Base-by-base conservation (phyloP, 345 rosid genomes). In the Bruguiera sexangula region DNA sequence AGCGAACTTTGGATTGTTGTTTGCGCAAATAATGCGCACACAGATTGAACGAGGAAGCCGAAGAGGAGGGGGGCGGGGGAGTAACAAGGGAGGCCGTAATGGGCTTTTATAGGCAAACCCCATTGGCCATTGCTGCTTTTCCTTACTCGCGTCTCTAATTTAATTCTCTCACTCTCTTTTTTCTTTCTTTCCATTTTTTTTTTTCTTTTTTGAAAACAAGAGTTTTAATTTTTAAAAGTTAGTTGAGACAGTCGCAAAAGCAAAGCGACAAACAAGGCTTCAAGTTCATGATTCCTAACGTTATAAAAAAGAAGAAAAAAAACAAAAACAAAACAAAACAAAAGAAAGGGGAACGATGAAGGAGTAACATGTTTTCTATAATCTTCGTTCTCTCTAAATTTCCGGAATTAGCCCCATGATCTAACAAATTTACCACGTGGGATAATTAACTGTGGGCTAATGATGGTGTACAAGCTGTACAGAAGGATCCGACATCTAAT, bases 101-200 rank as follows among this genome's bases (percentile, higher is more conserved):
- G 83, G 80, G 76, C 56, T 76, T 85, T 66, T 60, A 85, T 85
- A 85, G 85, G 76, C 69, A 26, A 76, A 36, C 30, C 37, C 31
- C 27, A 58, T 31, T 13, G 60, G 43, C 60, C 6, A 9, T 3
- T 26, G 48, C 9, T 5, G 46, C 53, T 18, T 56, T 56, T 21
- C 22, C 60, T 4, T 56, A 8, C 29, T 56, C 24, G 30, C 1
- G 18, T 21, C 6, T 56, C 29, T 56, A 27, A 21, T 56, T 56
- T 9, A 21, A 56, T 24, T 21, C 13, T 21, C 26, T 3, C 37
- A 34, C 37, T 1, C 31, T 3, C 32, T 30, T 30, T 52, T 52
- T 52, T n/a, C 7, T 53, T 53, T 30, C 13, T 52, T 52, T n/a
- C 7, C 20, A 20, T 53, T 53, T 53, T 10, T 24, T 10, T 24